phyloP scores from a whole-genome alignment of 2,329 filamentous ascomycete species.

The Alternaria alternata region DNA sequence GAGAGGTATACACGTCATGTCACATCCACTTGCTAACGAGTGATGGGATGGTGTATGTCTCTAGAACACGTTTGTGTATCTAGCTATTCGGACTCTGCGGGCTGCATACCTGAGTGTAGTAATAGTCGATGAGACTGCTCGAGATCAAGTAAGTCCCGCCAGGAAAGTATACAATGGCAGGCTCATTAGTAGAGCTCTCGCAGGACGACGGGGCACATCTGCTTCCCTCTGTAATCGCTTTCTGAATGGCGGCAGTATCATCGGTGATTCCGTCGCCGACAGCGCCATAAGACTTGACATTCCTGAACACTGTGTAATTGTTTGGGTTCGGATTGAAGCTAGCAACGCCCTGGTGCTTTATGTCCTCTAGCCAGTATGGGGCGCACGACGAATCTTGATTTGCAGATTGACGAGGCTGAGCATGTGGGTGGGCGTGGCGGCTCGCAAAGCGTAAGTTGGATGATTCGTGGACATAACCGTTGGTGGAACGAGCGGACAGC shows the following conservation, averaged over 20 bases:
- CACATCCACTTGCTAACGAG: neutral
- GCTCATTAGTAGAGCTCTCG: slow-evolving; percentile 59
- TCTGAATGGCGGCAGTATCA: slow-evolving; percentile 64
- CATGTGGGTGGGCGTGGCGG: slow-evolving; percentile 14
- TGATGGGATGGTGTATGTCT: neutral
- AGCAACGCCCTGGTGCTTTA: slow-evolving; percentile 53
- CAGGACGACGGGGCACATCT: slow-evolving; percentile 54
- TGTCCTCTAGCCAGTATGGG: slow-evolving; percentile 53
- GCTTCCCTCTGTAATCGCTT: slow-evolving; percentile 51
- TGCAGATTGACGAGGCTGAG: slow-evolving; percentile 21
- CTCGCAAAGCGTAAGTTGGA: slow-evolving; percentile 17
- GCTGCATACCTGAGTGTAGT: slow-evolving; percentile 62
- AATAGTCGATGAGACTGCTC: slow-evolving; percentile 67
- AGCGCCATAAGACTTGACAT: slow-evolving; percentile 55
- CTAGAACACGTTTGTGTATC: neutral
- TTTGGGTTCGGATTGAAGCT: slow-evolving; percentile 50
- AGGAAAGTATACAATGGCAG: slow-evolving; percentile 66
- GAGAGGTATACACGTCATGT: neutral
- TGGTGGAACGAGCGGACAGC: slow-evolving; percentile 5
- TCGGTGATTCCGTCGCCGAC: slow-evolving; percentile 46
- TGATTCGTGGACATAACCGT: slow-evolving; percentile 15
- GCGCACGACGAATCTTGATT: slow-evolving; percentile 28
- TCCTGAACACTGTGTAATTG: slow-evolving; percentile 53
- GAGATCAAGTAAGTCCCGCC: slow-evolving; percentile 67
- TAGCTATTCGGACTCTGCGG: neutral